A percentile compares a stretch with the other conserved stretches of the same genome.
These are phyloP conservation scores for Colletotrichum ledebouriae DNA, from an alignment of 2,329 filamentous ascomycete species.

Conservation along the genomic window DNA sequence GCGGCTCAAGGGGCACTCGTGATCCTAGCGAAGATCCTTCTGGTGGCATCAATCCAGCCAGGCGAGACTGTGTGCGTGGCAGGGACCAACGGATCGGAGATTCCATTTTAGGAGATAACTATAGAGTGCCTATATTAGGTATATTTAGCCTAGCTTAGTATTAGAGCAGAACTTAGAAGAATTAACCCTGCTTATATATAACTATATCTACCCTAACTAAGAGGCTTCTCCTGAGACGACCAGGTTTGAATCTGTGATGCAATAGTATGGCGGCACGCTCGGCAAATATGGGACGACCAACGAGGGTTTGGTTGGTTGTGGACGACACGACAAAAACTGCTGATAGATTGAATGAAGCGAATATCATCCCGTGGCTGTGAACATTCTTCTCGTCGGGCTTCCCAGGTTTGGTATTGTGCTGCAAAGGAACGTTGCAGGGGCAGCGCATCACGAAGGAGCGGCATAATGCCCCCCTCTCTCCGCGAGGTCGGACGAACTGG, in stretches of 20 bases:
- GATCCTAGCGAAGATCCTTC: conserved; percentile 14
- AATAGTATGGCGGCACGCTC: not conserved
- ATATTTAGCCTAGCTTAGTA: too few species aligned
- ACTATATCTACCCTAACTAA: too few species aligned
- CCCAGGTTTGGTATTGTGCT: conserved; percentile 1
- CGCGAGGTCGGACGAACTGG: conserved; percentile 35
- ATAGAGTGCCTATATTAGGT: too few species aligned
- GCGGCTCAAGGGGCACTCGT: conserved; percentile 4
- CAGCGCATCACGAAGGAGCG: not conserved
- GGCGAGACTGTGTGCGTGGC: too few species aligned
- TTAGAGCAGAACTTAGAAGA: too few species aligned
- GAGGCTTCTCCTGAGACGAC: too few species aligned
- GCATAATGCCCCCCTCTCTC: not conserved
- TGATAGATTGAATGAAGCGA: not conserved
- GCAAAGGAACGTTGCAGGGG: conserved; percentile 12
- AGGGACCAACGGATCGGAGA: too few species aligned
- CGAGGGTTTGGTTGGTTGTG: not conserved
- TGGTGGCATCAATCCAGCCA: not conserved
- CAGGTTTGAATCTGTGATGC: too few species aligned
- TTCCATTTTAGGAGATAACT: too few species aligned
- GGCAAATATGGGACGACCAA: not conserved
- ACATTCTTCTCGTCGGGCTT: not conserved
- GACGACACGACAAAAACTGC: not conserved
- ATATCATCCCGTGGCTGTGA: conserved; percentile 3
- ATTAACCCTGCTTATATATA: too few species aligned